Evolutionary conservation across 108 stramenopile species (phyloP), one percentile per base, ranked within the genome.

Genomic region (Bacterosira constricta): DNA sequence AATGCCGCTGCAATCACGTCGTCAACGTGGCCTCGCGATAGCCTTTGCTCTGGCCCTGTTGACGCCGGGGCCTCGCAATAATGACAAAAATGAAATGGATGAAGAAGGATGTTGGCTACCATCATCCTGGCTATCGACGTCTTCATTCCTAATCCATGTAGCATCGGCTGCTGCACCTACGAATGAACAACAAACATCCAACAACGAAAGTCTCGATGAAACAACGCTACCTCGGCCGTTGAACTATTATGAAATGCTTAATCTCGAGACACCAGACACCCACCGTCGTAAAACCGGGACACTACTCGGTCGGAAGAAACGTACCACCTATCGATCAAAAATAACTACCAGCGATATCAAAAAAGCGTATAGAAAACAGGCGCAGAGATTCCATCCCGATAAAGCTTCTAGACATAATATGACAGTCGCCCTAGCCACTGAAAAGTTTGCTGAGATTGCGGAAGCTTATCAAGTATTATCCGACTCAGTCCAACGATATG

Each of bases 351-450:
- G 68, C 58, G 80, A 82, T 27, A 83, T 93, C 51, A 84, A 85
- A 31, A 90, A 88, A 46, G 89, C 91, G 1, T 93, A 89, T 56
- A 84, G 90, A 29, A 86, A 81, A 47, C 85, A 87, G 49, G 88
- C 88, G 11, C 88, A 91, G 51, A 37, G 80, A 12, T 89, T 73
- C 53, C 90, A 91, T 76, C 90, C 90, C 1, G 90, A 91, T 66
- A 91, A 91, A 32, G 55, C 17, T 12, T 56, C 55, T 31, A 34
- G 55, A 12, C 54, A 55, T 55, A 34, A 30, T 29, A 72, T 74
- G 26, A 83, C 82, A 6, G 66, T 67, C 3, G 85, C 87, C 25
- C 85, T 89, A 61, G 68, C 75, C 63, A 91, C 81, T 18, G 71
- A 77, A 35, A 69, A 83, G 11, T 91, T 91, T 85, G 85, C 86